phyloP scores from a whole-genome alignment of 2,329 filamentous ascomycete species.

The Hymenotorrendiella dingleyae region DNA sequence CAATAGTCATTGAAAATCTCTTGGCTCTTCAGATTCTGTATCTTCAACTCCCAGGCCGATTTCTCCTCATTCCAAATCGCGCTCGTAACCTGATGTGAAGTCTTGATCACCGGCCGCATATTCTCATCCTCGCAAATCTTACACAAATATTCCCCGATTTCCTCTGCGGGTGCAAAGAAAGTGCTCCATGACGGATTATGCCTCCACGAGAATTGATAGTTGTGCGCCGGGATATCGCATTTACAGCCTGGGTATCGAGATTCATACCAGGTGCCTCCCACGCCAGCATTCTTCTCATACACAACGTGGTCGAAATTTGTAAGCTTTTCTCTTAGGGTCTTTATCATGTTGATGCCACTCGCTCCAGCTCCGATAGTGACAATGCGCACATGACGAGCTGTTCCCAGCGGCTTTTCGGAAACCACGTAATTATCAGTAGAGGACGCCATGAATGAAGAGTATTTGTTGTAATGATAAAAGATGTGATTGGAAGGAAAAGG shows the following conservation, averaged over 20 bases:
- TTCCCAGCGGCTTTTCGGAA: slow-evolving; percentile 10
- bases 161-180: slow-evolving; percentile 48
- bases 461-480: too few species aligned
- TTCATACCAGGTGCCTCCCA: slow-evolving; percentile 55
- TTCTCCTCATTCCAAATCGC: slow-evolving; percentile 14
- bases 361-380: slow-evolving; percentile 44
- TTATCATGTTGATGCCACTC: slow-evolving; percentile 40
- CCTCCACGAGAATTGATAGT: slow-evolving; percentile 57
- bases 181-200: slow-evolving; percentile 54
- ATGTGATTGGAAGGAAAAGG: too few species aligned
- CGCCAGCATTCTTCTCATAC: slow-evolving; percentile 50
- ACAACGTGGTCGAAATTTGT: slow-evolving; percentile 40
- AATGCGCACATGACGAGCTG: slow-evolving; percentile 11
- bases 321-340: slow-evolving; percentile 40
- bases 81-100: slow-evolving; percentile 36
- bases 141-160: slow-evolving; percentile 51
- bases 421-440: slow-evolving; percentile 4
- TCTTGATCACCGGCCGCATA: slow-evolving; percentile 38
- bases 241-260: slow-evolving; percentile 53
- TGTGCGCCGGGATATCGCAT: slow-evolving; percentile 51
- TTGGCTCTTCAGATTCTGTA: slow-evolving; percentile 25
- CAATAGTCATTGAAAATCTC: slow-evolving; percentile 39
- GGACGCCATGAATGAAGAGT: slow-evolving; percentile 1
- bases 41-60: slow-evolving; percentile 9
- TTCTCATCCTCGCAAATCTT: slow-evolving; percentile 43